Conservation (phyloP, 2,329 filamentous ascomycete species). For the Calonectria ilicicola region DNA sequence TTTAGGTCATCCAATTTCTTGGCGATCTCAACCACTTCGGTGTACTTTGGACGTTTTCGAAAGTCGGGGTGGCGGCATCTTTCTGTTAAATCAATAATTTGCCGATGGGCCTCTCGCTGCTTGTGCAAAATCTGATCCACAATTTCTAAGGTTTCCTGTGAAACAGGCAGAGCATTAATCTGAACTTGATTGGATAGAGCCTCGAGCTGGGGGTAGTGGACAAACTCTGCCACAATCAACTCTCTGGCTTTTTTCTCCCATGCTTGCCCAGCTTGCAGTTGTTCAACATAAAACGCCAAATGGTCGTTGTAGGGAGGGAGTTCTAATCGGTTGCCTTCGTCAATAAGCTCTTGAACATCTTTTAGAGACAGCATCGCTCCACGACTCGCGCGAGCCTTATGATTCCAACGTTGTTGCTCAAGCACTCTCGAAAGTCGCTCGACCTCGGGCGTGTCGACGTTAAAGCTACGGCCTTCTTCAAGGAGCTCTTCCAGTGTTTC, state of each 20-base stretch:
- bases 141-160: conserved; percentile 79
- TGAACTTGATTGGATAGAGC: conserved; percentile 87
- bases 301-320: conserved; percentile 86
- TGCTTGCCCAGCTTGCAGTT: conserved; percentile 80
- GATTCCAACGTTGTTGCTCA: conserved; percentile 89
- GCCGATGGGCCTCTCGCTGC: conserved; percentile 91
- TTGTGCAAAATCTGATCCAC: conserved; percentile 96
- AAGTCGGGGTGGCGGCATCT: conserved; percentile 81
- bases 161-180: conserved; percentile 79
- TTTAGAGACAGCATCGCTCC: conserved; percentile 77
- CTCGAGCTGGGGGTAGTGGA: conserved; percentile 95
- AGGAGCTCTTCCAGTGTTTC: conserved; percentile 89
- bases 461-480: conserved; percentile 90
- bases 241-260: conserved; percentile 97
- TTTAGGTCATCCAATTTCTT: conserved; percentile 89
- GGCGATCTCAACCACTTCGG: conserved; percentile 90
- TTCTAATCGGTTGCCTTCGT: conserved; percentile 80
- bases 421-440: conserved; percentile 84
- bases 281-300: conserved; percentile 79
- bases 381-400: conserved; percentile 76
- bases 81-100: conserved; percentile 85
- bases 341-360: conserved; percentile 83
- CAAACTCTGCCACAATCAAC: conserved; percentile 88
- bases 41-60: conserved; percentile 84
- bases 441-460: conserved; percentile 90